Evolutionary conservation across 495 filamentous ascomycete species (phyloP).

Genomic region (Rostrohypoxylon terebratum): DNA sequence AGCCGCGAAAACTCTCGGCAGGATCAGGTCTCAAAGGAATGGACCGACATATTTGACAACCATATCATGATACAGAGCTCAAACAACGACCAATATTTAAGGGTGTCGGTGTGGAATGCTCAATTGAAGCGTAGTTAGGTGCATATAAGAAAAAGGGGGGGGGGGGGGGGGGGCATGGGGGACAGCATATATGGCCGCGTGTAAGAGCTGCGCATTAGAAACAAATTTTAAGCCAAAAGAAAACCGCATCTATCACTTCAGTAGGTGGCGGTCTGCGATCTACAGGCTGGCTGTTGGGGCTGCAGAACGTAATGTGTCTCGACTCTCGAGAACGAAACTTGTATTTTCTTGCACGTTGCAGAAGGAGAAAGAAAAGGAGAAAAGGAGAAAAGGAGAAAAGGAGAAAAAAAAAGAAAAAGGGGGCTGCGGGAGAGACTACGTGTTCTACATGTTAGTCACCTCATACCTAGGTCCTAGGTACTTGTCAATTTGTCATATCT

Average conservation of each 20-base stretch:
- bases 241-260: neutral
- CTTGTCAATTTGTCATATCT: slow-evolving; percentile 4
- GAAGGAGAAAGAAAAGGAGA: neutral
- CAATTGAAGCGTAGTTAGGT: neutral
- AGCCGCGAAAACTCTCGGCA: slow-evolving; percentile 7
- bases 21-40: slow-evolving; percentile 14
- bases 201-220: slow-evolving; percentile 38
- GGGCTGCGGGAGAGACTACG: slow-evolving; percentile 20
- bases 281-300: slow-evolving; percentile 7
- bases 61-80: neutral
- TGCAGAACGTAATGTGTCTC: slow-evolving; percentile 20
- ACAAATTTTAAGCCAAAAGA: slow-evolving; percentile 24
- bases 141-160: neutral
- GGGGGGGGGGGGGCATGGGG: neutral
- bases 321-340: slow-evolving; percentile 14
- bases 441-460: neutral
- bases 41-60: neutral
- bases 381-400: slow-evolving; percentile 10
- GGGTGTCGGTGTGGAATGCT: slow-evolving; percentile 5
- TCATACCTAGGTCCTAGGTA: too few species aligned
- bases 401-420: neutral
- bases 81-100: neutral
- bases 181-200: slow-evolving; percentile 28
- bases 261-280: neutral
- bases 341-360: slow-evolving; percentile 27